Evolutionary conservation across 2,329 filamentous ascomycete species (phyloP).

Genomic region (Aspergillus chevalieri): DNA sequence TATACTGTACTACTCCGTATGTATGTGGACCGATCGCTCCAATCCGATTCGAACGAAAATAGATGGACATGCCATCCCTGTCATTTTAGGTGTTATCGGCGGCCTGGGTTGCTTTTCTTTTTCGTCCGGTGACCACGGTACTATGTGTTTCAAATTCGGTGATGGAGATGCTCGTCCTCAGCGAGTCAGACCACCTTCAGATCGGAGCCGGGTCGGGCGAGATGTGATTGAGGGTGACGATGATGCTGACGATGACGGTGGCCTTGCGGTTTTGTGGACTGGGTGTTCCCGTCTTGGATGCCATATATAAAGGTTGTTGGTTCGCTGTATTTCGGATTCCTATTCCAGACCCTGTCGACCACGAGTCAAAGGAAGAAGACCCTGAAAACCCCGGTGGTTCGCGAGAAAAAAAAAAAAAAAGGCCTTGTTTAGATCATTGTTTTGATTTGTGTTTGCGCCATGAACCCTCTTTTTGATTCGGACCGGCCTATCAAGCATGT

Average conservation of each 20-base stretch:
- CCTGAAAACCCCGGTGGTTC: neutral
- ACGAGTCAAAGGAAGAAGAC: neutral
- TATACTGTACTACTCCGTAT: neutral
- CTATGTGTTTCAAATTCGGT: neutral
- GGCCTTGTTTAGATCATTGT: neutral
- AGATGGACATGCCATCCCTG: neutral
- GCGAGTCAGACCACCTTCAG: neutral
- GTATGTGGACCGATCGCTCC: neutral
- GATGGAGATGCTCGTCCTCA: neutral
- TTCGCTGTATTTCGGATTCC: neutral
- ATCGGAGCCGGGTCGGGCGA: neutral
- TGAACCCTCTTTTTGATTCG: conserved; percentile 11
- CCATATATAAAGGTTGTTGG: neutral
- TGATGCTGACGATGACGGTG: neutral
- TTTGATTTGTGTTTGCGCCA: neutral
- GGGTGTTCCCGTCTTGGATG: neutral
- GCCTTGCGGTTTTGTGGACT: too few relatives aligned
- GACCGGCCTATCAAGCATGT: conserved; percentile 50
- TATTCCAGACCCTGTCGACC: neutral
- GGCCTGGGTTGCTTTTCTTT: neutral
- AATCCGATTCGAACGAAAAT: neutral
- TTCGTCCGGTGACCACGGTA: neutral
- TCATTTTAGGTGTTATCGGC: neutral
- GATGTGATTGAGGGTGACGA: neutral
- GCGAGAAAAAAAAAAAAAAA: neutral